These are phyloP conservation scores for Pseudonitzschia multistriata DNA, from an alignment of 108 stramenopile species.

Conservation along the genomic window DNA sequence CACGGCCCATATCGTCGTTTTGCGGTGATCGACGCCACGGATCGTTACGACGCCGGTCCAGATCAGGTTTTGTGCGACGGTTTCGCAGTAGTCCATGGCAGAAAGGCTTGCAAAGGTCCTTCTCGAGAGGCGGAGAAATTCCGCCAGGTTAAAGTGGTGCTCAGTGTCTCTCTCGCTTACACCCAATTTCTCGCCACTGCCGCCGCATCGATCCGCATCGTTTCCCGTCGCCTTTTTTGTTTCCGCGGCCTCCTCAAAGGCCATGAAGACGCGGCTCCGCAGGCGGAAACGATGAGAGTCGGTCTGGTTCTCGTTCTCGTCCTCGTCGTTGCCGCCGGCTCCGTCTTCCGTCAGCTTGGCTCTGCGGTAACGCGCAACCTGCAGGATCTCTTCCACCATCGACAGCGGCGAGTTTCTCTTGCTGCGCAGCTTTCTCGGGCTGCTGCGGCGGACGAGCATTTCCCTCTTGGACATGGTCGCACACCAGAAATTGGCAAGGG, in stretches of 20 bases:
- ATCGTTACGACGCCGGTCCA: not conserved
- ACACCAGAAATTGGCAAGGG: conserved; percentile 6
- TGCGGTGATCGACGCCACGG: no score
- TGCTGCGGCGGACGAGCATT: not conserved
- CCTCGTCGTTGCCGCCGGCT: not conserved
- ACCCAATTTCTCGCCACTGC: no score
- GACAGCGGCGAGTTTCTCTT: not conserved
- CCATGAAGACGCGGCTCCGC: not conserved
- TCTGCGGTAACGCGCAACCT: not conserved
- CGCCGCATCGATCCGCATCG: no score
- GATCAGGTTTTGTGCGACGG: conserved; percentile 1
- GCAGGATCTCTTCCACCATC: conserved; percentile 11
- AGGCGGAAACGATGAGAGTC: not conserved
- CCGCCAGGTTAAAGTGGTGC: not conserved
- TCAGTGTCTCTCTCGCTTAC: no score
- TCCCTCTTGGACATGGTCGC: not conserved
- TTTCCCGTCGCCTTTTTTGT: not conserved
- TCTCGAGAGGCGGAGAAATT: conserved; percentile 3
- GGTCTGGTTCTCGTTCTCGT: not conserved
- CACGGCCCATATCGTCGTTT: not conserved
- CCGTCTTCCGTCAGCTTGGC: not conserved
- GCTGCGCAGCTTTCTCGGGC: conserved; percentile 2
- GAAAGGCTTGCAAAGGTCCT: not conserved
- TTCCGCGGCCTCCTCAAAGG: conserved; percentile 8
- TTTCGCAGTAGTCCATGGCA: conserved; percentile 5